Base-by-base conservation (phyloP, 2,329 filamentous ascomycete species). In the Fusarium nanum region DNA sequence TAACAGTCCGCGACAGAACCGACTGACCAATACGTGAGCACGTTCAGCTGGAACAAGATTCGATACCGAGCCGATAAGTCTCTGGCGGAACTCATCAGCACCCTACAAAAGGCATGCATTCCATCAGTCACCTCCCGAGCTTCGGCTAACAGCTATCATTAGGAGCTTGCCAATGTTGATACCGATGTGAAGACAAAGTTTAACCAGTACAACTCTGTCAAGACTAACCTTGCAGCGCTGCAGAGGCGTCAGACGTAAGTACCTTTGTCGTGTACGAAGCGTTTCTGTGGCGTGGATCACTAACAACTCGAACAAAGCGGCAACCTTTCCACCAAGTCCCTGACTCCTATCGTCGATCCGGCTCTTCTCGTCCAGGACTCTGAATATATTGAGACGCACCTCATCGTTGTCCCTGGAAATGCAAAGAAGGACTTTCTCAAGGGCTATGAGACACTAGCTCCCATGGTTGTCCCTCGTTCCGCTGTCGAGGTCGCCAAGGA, bases 11-110 rank as follows among this genome's bases (percentile, higher is more conserved):
- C 66, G 60, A 37, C 79, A 98, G 95, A 97, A 81, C 94, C 96
- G n/a, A 94, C 95, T 65, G 95, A 98, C 75, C 92, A 95, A 79
- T 99, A 98, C 79, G 84, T 99, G 47, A 89, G 91, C 77, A 91
- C 88, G 58, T 99, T 98, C 81, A 88, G 89, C 72, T 99, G 96
- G 96, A 98, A 98, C 84, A 98, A 96, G 82, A 93, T 97, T 82
- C 96, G 97, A 79, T 99, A 98, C 81, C 91, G 96, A 76, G 91
- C 93, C 68, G 96, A 99, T 81, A 97, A 95, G 80, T 89, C 95
- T 53, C 88, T 99, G 66, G 87, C 89, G 59, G 95, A 98, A 78
- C 86, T 98, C 64, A 91, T 98, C 74, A 92, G 94, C 79, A 91
- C 90, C 42, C 83, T 99, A 62, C 93, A 97, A 78, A 98, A 97